These are phyloP conservation scores for Bullera alba DNA, from an alignment of 768 basidiomycete genomes.

Conservation along the genomic window DNA sequence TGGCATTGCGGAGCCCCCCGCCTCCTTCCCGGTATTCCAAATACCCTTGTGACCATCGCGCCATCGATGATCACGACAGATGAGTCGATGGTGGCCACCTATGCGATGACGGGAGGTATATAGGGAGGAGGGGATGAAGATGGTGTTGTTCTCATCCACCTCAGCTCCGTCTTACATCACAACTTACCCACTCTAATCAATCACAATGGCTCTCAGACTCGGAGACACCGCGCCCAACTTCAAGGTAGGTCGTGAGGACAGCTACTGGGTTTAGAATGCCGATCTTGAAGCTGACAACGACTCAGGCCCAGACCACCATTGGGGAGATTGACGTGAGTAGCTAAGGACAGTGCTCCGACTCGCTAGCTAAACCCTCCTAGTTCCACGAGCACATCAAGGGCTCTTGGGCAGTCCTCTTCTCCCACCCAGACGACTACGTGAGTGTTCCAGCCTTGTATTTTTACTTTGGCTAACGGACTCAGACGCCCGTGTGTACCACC, in stretches of 20 bases:
- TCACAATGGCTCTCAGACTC: slow-evolving; percentile 39
- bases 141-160: background rate
- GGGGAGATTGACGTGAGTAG: slow-evolving; percentile 69
- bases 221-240: slow-evolving; percentile 76
- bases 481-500: slow-evolving; percentile 55
- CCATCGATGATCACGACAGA: too few species aligned
- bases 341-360: background rate
- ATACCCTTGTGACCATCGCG: too few species aligned
- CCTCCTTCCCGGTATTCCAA: too few species aligned
- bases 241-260: slow-evolving; percentile 9
- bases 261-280: background rate
- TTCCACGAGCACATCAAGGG: slow-evolving; percentile 81
- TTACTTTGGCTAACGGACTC: slow-evolving; percentile 9
- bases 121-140: background rate
- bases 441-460: slow-evolving; percentile 7
- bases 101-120: background rate
- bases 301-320: slow-evolving; percentile 72
- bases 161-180: background rate
- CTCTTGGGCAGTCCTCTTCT: slow-evolving; percentile 87
- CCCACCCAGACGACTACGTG: slow-evolving; percentile 64
- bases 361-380: slow-evolving; percentile 8
- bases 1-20: too few species aligned
- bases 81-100: too few species aligned
- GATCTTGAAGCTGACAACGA: background rate
- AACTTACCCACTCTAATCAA: slow-evolving; percentile 20